phyloP scores from a whole-genome alignment of 768 basidiomycete genomes.

The Mycena belliarum region DNA sequence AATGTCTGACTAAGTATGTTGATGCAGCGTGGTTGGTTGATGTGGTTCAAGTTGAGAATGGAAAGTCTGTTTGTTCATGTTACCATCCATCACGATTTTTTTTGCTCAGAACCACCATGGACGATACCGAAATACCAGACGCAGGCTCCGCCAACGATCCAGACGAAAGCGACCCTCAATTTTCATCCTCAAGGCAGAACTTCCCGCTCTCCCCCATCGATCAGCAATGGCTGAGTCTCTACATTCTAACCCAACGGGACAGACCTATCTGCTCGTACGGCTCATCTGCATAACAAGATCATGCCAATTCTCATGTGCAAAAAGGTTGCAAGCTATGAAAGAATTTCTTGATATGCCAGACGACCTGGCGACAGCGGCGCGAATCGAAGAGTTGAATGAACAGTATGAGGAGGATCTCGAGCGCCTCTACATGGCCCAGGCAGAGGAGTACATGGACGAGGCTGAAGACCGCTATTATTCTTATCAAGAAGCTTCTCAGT shows the following conservation, averaged over 20 bases:
- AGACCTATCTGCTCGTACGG: conserved; percentile 42
- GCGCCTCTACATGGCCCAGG: conserved; percentile 36
- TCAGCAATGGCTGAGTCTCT: conserved; percentile 34
- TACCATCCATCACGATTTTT: neutral
- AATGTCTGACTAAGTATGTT: no score
- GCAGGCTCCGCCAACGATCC: neutral
- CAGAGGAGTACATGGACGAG: conserved; percentile 38
- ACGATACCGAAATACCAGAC: neutral
- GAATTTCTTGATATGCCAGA: conserved; percentile 33
- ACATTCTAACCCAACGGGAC: conserved; percentile 41
- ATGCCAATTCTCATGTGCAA: neutral
- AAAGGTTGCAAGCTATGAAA: conserved; percentile 40
- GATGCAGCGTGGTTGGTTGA: no score
- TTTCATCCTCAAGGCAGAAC: neutral
- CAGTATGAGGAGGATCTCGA: conserved; percentile 39
- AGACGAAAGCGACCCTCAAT: neutral
- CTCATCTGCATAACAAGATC: neutral
- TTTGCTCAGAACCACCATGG: neutral
- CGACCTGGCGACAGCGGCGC: conserved; percentile 28
- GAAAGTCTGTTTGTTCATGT: neutral
- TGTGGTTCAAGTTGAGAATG: neutral
- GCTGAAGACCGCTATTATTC: conserved; percentile 34
- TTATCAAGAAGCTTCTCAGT: conserved; percentile 27
- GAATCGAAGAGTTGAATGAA: conserved; percentile 29
- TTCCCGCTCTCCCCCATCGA: neutral